Percentiles rank a stretch among this genome's conserved stretches.
These are phyloP conservation scores for Zasmidium citrigriseum DNA, from an alignment of 2,329 filamentous ascomycete genomes.

Conservation along the genomic window DNA sequence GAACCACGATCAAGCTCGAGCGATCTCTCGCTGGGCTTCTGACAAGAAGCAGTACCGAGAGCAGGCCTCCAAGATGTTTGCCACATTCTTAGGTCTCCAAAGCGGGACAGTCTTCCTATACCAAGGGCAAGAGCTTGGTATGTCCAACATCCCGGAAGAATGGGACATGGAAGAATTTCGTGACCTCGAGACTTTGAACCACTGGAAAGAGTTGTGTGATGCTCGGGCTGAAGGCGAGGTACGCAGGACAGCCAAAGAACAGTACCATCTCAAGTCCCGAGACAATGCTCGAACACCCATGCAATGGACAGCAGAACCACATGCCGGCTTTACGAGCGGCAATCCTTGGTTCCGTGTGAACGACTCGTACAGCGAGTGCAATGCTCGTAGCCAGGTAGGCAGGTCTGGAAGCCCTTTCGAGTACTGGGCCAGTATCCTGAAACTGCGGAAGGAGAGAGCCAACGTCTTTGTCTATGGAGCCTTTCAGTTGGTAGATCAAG, in stretches of 20 bases:
- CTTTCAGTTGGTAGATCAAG: constrained; percentile 16
- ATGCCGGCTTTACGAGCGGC: constrained; percentile 61
- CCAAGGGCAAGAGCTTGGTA: constrained; percentile 67
- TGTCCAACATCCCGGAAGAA: constrained; percentile 46
- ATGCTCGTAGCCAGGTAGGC: constrained; percentile 40
- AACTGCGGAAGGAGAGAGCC: constrained; percentile 9
- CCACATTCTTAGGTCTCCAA: constrained; percentile 18
- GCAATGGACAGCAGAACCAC: constrained; percentile 59
- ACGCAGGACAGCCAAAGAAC: constrained; percentile 7
- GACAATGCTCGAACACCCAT: constrained; percentile 63
- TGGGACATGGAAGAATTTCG: constrained; percentile 28
- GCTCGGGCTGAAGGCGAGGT: constrained; percentile 11
- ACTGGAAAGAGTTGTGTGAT: constrained; percentile 30
- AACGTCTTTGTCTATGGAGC: constrained; percentile 17
- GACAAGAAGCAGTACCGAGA: constrained; percentile 51
- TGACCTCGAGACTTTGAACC: neutral
- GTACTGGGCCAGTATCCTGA: constrained; percentile 53
- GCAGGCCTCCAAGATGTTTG: constrained; percentile 58
- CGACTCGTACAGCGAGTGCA: neutral
- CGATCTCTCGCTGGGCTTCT: constrained; percentile 56
- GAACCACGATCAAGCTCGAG: constrained; percentile 65
- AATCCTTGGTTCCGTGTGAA: constrained; percentile 21
- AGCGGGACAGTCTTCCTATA: constrained; percentile 60
- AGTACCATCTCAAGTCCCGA: constrained; percentile 40
- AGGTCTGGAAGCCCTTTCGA: constrained; percentile 52